Percentiles rank a stretch among this genome's conserved stretches.
These are phyloP conservation scores for Pythium grandisporangium DNA, from an alignment of 352 stramenopile genomes.

Conservation along the genomic window DNA sequence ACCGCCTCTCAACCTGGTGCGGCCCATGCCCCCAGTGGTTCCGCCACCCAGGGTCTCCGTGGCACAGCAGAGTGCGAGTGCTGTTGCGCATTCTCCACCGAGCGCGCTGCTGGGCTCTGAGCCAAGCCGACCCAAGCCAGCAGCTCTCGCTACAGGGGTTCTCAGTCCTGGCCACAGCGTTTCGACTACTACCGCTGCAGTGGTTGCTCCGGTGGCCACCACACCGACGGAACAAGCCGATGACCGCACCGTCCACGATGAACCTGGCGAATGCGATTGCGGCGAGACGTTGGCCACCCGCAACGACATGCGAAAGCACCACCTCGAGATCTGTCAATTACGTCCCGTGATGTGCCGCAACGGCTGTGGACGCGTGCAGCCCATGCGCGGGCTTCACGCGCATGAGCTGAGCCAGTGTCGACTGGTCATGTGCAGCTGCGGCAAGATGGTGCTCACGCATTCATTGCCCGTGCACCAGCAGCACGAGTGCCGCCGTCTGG, in stretches of 20 bases:
- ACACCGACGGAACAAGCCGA: no score
- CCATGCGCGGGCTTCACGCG: conserved; percentile 36
- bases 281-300: conserved; percentile 19
- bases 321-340: conserved; percentile 14
- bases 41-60: no score
- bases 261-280: conserved; percentile 35
- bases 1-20: conserved; percentile 19
- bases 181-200: no score
- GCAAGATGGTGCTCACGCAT: conserved; percentile 52
- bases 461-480: conserved; percentile 45
- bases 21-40: no score
- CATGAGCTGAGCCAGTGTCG: conserved; percentile 66
- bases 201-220: no score
- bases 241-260: no score
- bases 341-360: conserved; percentile 36
- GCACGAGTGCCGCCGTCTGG: conserved; percentile 32
- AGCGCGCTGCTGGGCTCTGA: no score
- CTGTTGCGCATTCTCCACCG: no score
- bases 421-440: conserved; percentile 49
- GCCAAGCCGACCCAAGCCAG: no score
- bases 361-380: conserved; percentile 36
- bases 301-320: conserved; percentile 17
- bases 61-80: conserved; percentile 17
- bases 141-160: no score
- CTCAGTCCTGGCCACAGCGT: no score